phyloP scores from a whole-genome alignment of 306 rosid species.

The Calophaca sinica region DNA sequence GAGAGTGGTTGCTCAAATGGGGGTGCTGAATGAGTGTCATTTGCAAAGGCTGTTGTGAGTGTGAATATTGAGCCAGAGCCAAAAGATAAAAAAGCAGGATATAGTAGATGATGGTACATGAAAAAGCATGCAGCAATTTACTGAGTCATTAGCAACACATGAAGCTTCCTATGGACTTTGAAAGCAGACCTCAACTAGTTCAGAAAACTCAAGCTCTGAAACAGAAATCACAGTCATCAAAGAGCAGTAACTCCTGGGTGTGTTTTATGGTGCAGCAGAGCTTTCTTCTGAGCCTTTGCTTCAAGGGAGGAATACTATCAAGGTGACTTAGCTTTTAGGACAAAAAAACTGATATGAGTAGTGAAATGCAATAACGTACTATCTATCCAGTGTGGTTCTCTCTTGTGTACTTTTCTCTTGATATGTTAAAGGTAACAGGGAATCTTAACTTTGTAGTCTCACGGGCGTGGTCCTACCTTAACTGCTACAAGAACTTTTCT shows the following conservation, averaged over 20 bases:
- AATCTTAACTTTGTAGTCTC: conserved; percentile 61
- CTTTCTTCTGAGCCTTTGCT: conserved; percentile 76
- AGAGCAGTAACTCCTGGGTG: conserved; percentile 70
- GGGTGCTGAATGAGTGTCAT: conserved; percentile 53
- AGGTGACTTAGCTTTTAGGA: conserved; percentile 66
- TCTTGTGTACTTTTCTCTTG: conserved; percentile 49
- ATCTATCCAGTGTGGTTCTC: conserved; percentile 56
- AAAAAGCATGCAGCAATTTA: conserved; percentile 98
- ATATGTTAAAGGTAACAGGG: conserved; percentile 59
- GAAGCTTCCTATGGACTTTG: conserved; percentile 94
- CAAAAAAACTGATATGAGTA: conserved; percentile 53
- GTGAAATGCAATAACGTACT: conserved; percentile 67
- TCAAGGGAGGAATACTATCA: conserved; percentile 41
- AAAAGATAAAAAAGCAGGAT: conserved; percentile 86
- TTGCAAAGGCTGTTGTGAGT: conserved; percentile 57
- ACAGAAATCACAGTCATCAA: conserved; percentile 61
- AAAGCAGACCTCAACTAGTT: conserved; percentile 71
- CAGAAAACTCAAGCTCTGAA: conserved; percentile 86
- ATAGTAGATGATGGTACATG: conserved; percentile 95
- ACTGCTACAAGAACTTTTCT: conserved; percentile 53
- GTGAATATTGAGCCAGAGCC: conserved; percentile 78
- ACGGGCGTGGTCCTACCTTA: conserved; percentile 51
- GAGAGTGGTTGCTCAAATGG: conserved; percentile 65
- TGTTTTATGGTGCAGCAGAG: conserved; percentile 95
- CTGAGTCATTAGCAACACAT: conserved; percentile 92